These are phyloP conservation scores for Agaricales sp. DNA, from an alignment of 1,284 basidiomycete genomes.

Conservation along the genomic window DNA sequence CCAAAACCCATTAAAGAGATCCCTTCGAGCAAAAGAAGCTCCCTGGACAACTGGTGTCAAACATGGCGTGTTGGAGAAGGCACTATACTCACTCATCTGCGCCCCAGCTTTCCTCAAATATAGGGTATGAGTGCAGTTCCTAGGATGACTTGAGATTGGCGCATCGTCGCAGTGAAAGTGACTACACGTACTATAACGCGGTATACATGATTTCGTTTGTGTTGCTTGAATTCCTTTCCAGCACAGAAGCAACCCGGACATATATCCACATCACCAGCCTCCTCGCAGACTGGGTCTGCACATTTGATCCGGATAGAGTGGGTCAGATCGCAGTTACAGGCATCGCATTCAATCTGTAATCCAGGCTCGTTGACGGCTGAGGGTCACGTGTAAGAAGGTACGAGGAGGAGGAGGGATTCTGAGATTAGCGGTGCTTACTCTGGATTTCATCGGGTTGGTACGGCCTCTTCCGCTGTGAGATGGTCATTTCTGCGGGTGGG, in stretches of 20 bases:
- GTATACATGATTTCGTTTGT: constrained; percentile 87
- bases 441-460: not conserved
- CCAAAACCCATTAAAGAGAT: constrained; percentile 86
- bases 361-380: constrained; percentile 62
- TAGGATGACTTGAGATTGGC: constrained; percentile 23
- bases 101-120: constrained; percentile 94
- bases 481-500: not conserved
- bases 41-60: constrained; percentile 36
- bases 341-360: constrained; percentile 66
- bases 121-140: constrained; percentile 95
- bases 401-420: not conserved
- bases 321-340: constrained; percentile 66
- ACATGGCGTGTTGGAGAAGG: constrained; percentile 2
- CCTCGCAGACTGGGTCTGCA: constrained; percentile 69
- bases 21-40: constrained; percentile 86
- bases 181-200: constrained; percentile 71
- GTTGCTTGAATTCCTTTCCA: constrained; percentile 82
- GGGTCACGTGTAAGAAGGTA: not conserved
- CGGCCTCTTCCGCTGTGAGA: not conserved
- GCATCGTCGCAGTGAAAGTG: no score
- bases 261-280: constrained; percentile 75
- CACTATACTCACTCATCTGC: constrained; percentile 76
- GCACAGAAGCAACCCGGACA: constrained; percentile 88
- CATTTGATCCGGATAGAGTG: constrained; percentile 91
- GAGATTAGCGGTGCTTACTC: not conserved